Percentiles rank a stretch among this genome's conserved stretches.
These are phyloP conservation scores for Scheffersomyces spartinae DNA, from an alignment of 805 yeast genomes.

Conservation along the genomic window DNA sequence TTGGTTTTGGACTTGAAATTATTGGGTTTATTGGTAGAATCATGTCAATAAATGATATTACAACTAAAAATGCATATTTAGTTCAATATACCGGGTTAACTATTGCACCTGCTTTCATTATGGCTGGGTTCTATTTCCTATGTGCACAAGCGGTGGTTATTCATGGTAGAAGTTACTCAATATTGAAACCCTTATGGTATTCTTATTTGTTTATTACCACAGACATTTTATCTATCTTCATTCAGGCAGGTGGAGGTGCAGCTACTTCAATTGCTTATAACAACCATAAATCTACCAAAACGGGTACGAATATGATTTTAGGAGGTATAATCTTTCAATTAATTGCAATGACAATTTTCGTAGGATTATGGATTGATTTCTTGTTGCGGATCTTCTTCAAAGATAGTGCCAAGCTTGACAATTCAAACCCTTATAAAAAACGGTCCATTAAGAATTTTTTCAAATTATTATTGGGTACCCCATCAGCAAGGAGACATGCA, in stretches of 20 bases:
- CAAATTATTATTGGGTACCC: too few species aligned
- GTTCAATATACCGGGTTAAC: constrained; percentile 20
- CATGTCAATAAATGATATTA: constrained; percentile 22
- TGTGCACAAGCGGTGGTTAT: constrained; percentile 17
- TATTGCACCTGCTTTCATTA: constrained; percentile 20
- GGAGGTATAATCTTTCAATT: constrained; percentile 77
- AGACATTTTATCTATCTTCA: constrained; percentile 13
- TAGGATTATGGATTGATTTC: constrained; percentile 38
- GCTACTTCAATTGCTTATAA: constrained; percentile 21
- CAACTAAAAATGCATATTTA: constrained; percentile 8
- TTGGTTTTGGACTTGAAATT: constrained; percentile 49
- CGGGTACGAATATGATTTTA: constrained; percentile 61
- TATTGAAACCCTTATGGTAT: constrained; percentile 16
- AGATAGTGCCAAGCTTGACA: too few species aligned
- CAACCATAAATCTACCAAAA: constrained; percentile 13
- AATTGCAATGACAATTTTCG: constrained; percentile 50
- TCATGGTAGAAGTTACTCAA: constrained; percentile 10
- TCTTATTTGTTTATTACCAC: constrained; percentile 18
- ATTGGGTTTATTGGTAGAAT: constrained; percentile 59
- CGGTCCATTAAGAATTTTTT: too few species aligned
- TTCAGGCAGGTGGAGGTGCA: constrained; percentile 19
- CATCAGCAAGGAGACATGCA: too few species aligned
- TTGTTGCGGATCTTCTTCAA: too few species aligned
- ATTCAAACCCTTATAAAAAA: too few species aligned
- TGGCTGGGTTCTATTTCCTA: constrained; percentile 20